Conservation (phyloP, 345 rosid species). For the Ailanthus altissimus region DNA sequence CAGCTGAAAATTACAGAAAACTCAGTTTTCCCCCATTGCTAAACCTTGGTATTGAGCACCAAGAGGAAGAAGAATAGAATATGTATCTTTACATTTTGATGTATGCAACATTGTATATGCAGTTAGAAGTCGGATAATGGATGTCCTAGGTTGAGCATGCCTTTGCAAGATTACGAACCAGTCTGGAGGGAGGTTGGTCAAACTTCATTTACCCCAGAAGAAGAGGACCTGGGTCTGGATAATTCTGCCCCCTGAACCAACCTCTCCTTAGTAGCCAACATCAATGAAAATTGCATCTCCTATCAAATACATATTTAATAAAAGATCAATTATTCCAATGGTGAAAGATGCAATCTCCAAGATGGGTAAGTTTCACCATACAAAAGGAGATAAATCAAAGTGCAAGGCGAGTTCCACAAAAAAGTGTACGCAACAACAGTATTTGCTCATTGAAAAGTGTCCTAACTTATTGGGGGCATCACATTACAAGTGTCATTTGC, state of each 20-base stretch:
- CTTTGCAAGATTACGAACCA: no score
- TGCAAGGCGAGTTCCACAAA: neutral
- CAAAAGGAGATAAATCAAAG: conserved; percentile 12
- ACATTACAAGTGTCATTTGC: neutral
- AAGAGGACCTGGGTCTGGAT: neutral
- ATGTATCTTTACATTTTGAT: neutral
- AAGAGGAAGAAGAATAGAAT: neutral
- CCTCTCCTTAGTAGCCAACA: neutral
- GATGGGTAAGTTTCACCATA: neutral
- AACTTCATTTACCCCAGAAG: neutral
- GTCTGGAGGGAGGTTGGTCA: neutral
- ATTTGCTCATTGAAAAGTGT: conserved; percentile 36
- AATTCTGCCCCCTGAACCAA: neutral
- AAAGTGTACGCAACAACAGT: conserved; percentile 27
- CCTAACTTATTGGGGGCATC: conserved; percentile 44
- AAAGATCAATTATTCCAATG: neutral
- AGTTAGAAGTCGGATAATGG: no score
- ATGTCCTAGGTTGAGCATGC: no score
- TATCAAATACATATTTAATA: neutral
- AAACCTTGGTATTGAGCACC: neutral
- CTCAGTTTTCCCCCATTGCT: neutral
- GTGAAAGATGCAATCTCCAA: neutral
- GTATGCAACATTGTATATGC: neutral
- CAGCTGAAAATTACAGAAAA: neutral
- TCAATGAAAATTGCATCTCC: neutral